A percentile compares a stretch with the other conserved stretches of the same genome.
These are phyloP conservation scores for Galium porrigens DNA, from an alignment of 305 asterid genomes.

Conservation along the genomic window DNA sequence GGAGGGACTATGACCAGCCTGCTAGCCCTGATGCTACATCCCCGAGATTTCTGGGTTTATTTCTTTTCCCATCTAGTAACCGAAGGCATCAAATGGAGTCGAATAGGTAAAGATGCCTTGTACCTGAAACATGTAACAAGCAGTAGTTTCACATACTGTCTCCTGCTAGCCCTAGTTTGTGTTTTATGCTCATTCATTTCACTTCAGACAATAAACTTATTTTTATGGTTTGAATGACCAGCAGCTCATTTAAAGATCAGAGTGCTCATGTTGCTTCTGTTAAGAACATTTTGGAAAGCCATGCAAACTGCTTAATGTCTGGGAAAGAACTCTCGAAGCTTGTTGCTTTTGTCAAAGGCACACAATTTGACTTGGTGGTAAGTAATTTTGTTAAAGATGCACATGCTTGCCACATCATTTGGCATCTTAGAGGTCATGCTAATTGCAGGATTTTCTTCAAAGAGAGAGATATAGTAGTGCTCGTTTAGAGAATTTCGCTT, in stretches of 20 bases:
- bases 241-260: constrained; percentile 79
- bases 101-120: constrained; percentile 40
- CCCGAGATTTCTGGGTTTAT: constrained; percentile 81
- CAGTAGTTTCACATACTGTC: constrained; percentile 9
- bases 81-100: constrained; percentile 63
- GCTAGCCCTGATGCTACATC: constrained; percentile 50
- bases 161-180: neutral
- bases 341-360: constrained; percentile 96
- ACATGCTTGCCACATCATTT: neutral
- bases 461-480: constrained; percentile 89
- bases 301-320: constrained; percentile 93
- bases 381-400: constrained; percentile 6
- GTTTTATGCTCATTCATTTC: constrained; percentile 3
- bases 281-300: constrained; percentile 81
- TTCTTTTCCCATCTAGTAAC: constrained; percentile 67
- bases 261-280: constrained; percentile 91
- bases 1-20: constrained; percentile 73
- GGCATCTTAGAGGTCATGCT: constrained; percentile 15
- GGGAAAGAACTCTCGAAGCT: constrained; percentile 96
- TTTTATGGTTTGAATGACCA: constrained; percentile 23
- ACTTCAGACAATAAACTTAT: constrained; percentile 1
- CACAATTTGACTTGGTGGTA: constrained; percentile 95
- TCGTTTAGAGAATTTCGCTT: constrained; percentile 78
- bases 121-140: constrained; percentile 9
- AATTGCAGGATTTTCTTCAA: constrained; percentile 80